Evolutionary conservation across 495 filamentous ascomycete genomes (phyloP), one percentile per base, ranked within the genome.

Genomic region (Penicillium parvum): DNA sequence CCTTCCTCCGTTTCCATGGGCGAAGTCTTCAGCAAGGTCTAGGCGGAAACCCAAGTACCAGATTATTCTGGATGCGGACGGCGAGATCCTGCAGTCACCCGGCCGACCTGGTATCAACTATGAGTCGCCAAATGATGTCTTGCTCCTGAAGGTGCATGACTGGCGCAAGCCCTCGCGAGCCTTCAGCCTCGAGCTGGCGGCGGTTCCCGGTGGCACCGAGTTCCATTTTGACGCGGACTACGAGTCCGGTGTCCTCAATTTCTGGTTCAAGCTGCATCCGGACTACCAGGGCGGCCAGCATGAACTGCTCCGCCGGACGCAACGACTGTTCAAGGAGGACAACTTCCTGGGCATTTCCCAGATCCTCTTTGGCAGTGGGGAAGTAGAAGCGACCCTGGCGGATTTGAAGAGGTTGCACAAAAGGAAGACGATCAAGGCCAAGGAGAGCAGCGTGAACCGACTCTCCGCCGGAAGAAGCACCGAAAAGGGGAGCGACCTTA

Each of bases 231-330:
- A 34, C 6, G n/a, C 35, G n/a, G 40, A 34, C 19, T 12, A 30
- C 11, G 9, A 10, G 17, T 15, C 20, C 17, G 33, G 29, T 11
- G 11, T 11, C 15, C 6, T 43, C 5, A 25, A 19, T 9, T 33
- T 37, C 34, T 8, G 5, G 10, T 45, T 45, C 23, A 37, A 37
- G 20, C 32, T 45, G 25, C 33, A 32, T 18, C 32, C 42, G n/a
- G 26, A 45, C 8, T 37, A 45, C 14, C 32, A 32, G 14, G 42
- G 33, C 11, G 42, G 42, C 8, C 32, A 14, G 14, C 10, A 17
- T 32, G 38, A 18, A 10, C 17, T 41, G 3, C 37, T 43, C 4
- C 25, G 14, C 9, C 20, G 5, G 22, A 36, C 36, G 4, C 12
- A 17, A 37, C 19, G 23, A 2, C 42, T 45, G 8, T 1, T 37